These are phyloP conservation scores for Colletotrichum destructivum DNA, from an alignment of 2,329 filamentous ascomycete species.

Conservation along the genomic window DNA sequence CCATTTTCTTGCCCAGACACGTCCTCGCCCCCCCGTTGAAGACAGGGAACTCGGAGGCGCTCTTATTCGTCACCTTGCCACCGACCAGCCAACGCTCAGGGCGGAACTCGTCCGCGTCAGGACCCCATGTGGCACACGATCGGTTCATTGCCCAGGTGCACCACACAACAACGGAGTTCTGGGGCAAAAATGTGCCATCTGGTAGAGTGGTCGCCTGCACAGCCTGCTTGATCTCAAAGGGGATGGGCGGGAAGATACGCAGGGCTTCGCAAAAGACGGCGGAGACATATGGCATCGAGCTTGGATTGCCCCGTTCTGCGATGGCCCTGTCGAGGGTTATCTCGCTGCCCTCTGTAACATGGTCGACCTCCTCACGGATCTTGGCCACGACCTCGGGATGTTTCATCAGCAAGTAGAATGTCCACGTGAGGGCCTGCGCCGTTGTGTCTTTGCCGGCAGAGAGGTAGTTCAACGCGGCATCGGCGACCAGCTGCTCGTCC, in stretches of 20 bases:
- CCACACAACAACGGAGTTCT: slow-evolving; percentile 71
- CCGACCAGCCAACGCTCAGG: slow-evolving; percentile 70
- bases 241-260: slow-evolving; percentile 75
- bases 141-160: slow-evolving; percentile 76
- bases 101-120: slow-evolving; percentile 68
- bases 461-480: slow-evolving; percentile 77
- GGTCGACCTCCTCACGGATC: slow-evolving; percentile 60
- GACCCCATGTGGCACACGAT: slow-evolving; percentile 69
- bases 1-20: slow-evolving; percentile 77
- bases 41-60: slow-evolving; percentile 72
- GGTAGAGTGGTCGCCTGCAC: slow-evolving; percentile 67
- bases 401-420: slow-evolving; percentile 72
- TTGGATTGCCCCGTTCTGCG: slow-evolving; percentile 54
- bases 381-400: slow-evolving; percentile 58
- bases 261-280: slow-evolving; percentile 75
- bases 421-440: slow-evolving; percentile 76
- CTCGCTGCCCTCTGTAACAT: slow-evolving; percentile 37
- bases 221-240: slow-evolving; percentile 76
- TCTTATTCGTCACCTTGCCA: slow-evolving; percentile 58
- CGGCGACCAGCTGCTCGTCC: slow-evolving; percentile 70
- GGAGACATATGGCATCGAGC: slow-evolving; percentile 68
- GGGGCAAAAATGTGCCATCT: slow-evolving; percentile 72
- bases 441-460: slow-evolving; percentile 77
- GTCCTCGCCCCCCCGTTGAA: slow-evolving; percentile 75
- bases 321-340: slow-evolving; percentile 45